Percentiles rank a stretch among this genome's conserved stretches.
These are phyloP conservation scores for Lonicera japonica DNA, from an alignment of 129 eudicot genomes.

Conservation along the genomic window DNA sequence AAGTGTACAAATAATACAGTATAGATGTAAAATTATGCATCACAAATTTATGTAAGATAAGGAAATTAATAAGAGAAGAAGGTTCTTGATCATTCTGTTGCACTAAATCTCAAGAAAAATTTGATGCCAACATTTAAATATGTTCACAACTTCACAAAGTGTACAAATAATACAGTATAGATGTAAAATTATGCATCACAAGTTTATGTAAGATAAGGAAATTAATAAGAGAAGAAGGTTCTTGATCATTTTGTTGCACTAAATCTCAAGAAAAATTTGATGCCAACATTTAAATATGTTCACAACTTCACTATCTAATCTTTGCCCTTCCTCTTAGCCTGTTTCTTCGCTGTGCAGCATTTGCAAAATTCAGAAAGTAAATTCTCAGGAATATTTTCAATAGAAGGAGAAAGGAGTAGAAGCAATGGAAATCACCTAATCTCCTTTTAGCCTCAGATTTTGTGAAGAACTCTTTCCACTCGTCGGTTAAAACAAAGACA, in stretches of 20 bases:
- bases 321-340: constrained; percentile 40
- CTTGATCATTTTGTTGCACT: not conserved
- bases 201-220: too few relatives aligned
- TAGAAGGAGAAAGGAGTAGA: not conserved
- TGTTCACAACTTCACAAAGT: constrained; percentile 6
- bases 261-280: not conserved
- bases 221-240: not conserved
- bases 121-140: not conserved
- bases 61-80: not conserved
- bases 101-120: not conserved
- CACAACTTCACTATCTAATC: constrained; percentile 14
- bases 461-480: constrained; percentile 83
- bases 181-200: too few relatives aligned
- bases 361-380: not conserved
- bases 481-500: constrained; percentile 64
- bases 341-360: constrained; percentile 52
- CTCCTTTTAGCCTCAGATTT: constrained; percentile 80
- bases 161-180: too few relatives aligned
- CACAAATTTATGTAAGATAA: too few relatives aligned
- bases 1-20: too few relatives aligned
- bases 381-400: not conserved
- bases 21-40: too few relatives aligned
- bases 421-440: constrained; percentile 30
- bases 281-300: not conserved
- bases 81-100: not conserved